These are phyloP conservation scores for Phellopilus nigrolimitatus DNA, from an alignment of 1,284 basidiomycete species.

Conservation along the genomic window DNA sequence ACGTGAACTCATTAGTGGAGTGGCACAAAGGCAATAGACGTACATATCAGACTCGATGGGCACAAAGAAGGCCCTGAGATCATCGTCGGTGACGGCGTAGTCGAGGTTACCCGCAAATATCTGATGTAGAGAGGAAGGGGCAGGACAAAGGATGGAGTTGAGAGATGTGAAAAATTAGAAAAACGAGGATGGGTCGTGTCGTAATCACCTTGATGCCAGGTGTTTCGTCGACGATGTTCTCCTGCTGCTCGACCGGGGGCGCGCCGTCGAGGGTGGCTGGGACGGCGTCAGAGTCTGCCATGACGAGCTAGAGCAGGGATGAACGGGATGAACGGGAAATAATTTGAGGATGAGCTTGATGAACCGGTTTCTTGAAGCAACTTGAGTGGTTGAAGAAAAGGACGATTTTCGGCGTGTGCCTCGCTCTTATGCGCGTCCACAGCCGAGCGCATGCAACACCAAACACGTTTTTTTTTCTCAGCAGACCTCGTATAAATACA, in stretches of 20 bases:
- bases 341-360: constrained; percentile 55
- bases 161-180: constrained; percentile 15
- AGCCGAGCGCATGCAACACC: not conserved
- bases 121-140: constrained; percentile 35
- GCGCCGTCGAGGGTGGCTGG: constrained; percentile 73
- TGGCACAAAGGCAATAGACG: constrained; percentile 30
- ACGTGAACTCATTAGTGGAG: not conserved
- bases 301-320: constrained; percentile 55
- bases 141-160: constrained; percentile 18
- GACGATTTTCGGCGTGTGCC: constrained; percentile 27
- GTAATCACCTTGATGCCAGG: constrained; percentile 66
- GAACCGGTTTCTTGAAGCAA: constrained; percentile 76
- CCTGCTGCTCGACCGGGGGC: constrained; percentile 60
- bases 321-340: constrained; percentile 45
- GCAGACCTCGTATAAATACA: no score
- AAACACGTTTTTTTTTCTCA: not conserved
- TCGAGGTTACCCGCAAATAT: constrained; percentile 87
- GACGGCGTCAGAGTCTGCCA: constrained; percentile 85
- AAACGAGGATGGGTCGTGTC: constrained; percentile 21
- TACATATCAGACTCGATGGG: constrained; percentile 79
- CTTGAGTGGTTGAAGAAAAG: constrained; percentile 61
- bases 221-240: constrained; percentile 57
- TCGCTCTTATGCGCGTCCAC: constrained; percentile 17
- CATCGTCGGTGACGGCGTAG: constrained; percentile 84
- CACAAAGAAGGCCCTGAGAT: constrained; percentile 84